Conservation (phyloP, 1,139 yeast genomes). For the Wickerhamomyces sp. region DNA sequence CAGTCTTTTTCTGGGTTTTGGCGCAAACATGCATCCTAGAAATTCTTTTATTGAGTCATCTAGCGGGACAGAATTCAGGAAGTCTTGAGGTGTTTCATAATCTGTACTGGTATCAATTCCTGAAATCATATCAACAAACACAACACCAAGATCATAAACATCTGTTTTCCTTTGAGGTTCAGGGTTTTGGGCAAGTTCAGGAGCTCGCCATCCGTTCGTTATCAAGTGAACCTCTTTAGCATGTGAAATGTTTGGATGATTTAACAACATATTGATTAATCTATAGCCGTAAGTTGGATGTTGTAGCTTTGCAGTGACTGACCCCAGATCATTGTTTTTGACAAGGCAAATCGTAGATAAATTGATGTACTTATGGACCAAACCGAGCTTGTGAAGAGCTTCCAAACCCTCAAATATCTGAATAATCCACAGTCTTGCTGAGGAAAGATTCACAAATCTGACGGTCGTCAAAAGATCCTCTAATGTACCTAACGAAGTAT, state of each 20-base stretch:
- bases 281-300: slow-evolving; percentile 71
- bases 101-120: slow-evolving; percentile 53
- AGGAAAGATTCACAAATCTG: slow-evolving; percentile 59
- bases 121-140: slow-evolving; percentile 65
- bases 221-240: slow-evolving; percentile 20
- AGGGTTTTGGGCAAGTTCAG: slow-evolving; percentile 50
- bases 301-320: slow-evolving; percentile 55
- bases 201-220: slow-evolving; percentile 62
- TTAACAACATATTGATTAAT: slow-evolving; percentile 52
- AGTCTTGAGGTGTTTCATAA: slow-evolving; percentile 58
- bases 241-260: slow-evolving; percentile 39
- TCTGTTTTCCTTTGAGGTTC: slow-evolving; percentile 76
- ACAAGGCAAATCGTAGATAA: slow-evolving; percentile 55
- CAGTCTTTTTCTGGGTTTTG: slow-evolving; percentile 66
- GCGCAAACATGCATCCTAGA: slow-evolving; percentile 57
- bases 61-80: slow-evolving; percentile 44
- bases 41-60: slow-evolving; percentile 61
- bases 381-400: slow-evolving; percentile 72
- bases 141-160: slow-evolving; percentile 86
- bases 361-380: slow-evolving; percentile 66
- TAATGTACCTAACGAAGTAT: slow-evolving; percentile 52
- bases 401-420: slow-evolving; percentile 84
- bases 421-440: slow-evolving; percentile 85
- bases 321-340: slow-evolving; percentile 45
- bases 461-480: slow-evolving; percentile 68